Evolutionary conservation across 1,284 basidiomycete genomes (phyloP).

Genomic region (Vanrija sp.): DNA sequence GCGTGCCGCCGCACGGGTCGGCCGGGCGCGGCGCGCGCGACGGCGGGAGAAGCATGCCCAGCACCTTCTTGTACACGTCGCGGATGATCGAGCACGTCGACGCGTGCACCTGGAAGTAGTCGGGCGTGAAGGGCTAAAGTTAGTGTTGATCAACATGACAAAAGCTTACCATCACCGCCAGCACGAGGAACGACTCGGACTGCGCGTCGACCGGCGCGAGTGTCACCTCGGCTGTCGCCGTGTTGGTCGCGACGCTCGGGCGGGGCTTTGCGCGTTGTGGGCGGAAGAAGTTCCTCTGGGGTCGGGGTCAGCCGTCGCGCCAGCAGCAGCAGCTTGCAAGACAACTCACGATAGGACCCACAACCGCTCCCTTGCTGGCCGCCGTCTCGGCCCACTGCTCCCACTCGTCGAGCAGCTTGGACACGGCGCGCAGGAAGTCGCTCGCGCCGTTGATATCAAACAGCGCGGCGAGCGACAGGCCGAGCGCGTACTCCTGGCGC

Average conservation of each 20-base stretch:
- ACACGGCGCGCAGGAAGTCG: constrained; percentile 49
- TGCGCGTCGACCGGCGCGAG: constrained; percentile 16
- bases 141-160: not conserved
- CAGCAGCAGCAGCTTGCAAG: constrained; percentile 9
- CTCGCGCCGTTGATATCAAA: constrained; percentile 47
- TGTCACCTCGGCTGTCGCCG: constrained; percentile 18
- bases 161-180: constrained; percentile 15
- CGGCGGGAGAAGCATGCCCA: constrained; percentile 28
- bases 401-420: constrained; percentile 51
- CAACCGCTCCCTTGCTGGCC: constrained; percentile 38
- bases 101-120: constrained; percentile 52
- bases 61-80: constrained; percentile 51
- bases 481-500: constrained; percentile 49
- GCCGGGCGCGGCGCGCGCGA: constrained; percentile 1
- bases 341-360: constrained; percentile 8
- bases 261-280: constrained; percentile 13
- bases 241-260: constrained; percentile 11
- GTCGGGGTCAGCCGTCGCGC: not conserved
- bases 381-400: constrained; percentile 47
- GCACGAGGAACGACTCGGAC: constrained; percentile 17
- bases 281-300: constrained; percentile 21
- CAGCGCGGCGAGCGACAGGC: constrained; percentile 49
- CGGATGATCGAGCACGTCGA: constrained; percentile 52
- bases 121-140: constrained; percentile 51
- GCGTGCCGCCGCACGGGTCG: constrained; percentile 14